Evolutionary conservation across 2,329 filamentous ascomycete species (phyloP).

Genomic region (Penicillium oxalicum): DNA sequence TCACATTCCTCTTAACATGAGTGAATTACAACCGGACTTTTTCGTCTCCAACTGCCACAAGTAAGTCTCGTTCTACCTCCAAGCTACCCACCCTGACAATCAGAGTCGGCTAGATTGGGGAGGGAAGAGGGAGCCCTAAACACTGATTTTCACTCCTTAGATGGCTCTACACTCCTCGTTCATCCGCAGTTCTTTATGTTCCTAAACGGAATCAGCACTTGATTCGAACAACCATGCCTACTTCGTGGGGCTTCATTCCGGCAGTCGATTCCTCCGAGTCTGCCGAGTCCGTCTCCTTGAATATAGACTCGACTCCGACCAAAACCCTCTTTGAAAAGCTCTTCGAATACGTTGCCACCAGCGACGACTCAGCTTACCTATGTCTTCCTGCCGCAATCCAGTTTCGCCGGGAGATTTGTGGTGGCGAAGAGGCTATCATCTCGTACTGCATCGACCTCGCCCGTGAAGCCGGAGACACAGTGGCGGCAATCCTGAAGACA

Average conservation of each 20-base stretch:
- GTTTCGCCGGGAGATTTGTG: slow-evolving; percentile 63
- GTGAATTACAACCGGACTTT: slow-evolving; percentile 68
- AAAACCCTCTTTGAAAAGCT: slow-evolving; percentile 60
- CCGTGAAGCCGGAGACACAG: slow-evolving; percentile 54
- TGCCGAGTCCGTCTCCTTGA: slow-evolving; percentile 43
- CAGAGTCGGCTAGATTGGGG: too few species aligned
- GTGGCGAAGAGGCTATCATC: slow-evolving; percentile 66
- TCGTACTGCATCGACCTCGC: slow-evolving; percentile 60
- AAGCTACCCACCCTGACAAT: not conserved
- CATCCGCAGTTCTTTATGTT: slow-evolving; percentile 75
- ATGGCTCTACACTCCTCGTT: slow-evolving; percentile 78
- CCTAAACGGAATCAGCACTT: slow-evolving; percentile 68
- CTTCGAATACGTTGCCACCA: slow-evolving; percentile 72
- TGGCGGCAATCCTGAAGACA: slow-evolving; percentile 62
- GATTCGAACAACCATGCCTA: slow-evolving; percentile 69
- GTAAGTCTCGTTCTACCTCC: slow-evolving; percentile 17
- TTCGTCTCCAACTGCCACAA: slow-evolving; percentile 85
- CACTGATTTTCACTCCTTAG: slow-evolving; percentile 26
- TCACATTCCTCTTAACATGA: slow-evolving; percentile 66
- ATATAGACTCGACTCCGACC: slow-evolving; percentile 5
- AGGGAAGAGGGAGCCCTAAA: not conserved
- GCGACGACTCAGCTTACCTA: slow-evolving; percentile 66
- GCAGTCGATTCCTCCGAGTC: slow-evolving; percentile 31
- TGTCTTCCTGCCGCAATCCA: slow-evolving; percentile 65
- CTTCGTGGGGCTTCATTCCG: slow-evolving; percentile 69